These are phyloP conservation scores for Acanthamoeba lenticulata DNA, from an alignment of 208 protist genomes.

Conservation along the genomic window DNA sequence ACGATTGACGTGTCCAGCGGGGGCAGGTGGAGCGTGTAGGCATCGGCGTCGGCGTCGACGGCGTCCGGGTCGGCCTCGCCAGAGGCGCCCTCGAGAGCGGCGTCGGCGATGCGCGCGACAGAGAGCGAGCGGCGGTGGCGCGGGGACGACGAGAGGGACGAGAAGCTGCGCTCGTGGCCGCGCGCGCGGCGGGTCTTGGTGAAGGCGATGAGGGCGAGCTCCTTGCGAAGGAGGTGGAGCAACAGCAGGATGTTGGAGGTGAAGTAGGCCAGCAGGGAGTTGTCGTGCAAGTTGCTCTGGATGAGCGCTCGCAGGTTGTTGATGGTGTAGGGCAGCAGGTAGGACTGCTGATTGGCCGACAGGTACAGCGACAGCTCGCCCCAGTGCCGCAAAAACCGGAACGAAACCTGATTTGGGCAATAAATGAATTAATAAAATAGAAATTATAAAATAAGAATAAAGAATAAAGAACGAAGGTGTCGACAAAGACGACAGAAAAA, in stretches of 20 bases:
- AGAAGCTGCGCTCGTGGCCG: constrained; percentile 49
- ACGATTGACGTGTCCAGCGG: constrained; percentile 51
- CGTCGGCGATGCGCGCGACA: neutral
- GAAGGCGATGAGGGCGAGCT: constrained; percentile 3
- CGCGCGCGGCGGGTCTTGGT: neutral
- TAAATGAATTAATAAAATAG: neutral
- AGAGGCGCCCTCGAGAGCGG: neutral
- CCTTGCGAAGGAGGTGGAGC: constrained; percentile 47
- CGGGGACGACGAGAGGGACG: neutral
- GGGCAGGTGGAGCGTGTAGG: constrained; percentile 15
- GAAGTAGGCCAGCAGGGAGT: constrained; percentile 41
- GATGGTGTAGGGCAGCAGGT: constrained; percentile 64
- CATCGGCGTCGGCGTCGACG: neutral
- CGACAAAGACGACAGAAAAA: neutral
- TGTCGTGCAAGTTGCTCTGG: constrained; percentile 65
- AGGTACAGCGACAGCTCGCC: constrained; percentile 63
- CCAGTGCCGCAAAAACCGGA: constrained; percentile 36
- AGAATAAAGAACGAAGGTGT: too few relatives aligned
- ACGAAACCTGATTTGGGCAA: constrained; percentile 1
- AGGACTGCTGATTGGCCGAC: constrained; percentile 46
- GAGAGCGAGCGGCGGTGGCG: neutral
- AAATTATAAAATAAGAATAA: too few relatives aligned
- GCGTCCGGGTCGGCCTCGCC: neutral
- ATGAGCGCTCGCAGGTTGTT: constrained; percentile 41
- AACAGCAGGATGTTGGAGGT: constrained; percentile 47